Base-by-base conservation (phyloP, 192 early-diverging fungal genomes). In the Powellomyces hirtus region DNA sequence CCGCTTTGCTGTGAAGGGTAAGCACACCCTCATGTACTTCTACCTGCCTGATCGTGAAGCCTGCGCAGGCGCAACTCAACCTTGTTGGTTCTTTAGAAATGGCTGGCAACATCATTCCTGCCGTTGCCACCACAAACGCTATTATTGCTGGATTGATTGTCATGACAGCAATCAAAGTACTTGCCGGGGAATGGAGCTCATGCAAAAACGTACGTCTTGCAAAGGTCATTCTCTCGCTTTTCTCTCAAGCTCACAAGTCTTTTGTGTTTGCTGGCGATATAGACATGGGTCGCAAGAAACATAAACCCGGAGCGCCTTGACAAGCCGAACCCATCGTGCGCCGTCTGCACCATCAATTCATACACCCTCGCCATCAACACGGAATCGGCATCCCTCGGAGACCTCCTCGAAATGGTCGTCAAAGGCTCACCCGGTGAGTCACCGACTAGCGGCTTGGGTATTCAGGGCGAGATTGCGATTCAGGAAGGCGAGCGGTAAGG, bases 41-140 rank as follows among this genome's bases (percentile, higher is more conserved):
- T 66, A 5, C 22, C 7, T n/a, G n/a, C n/a, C n/a, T 16, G 1
- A 18, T 58, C 11, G 26, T 58, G 31, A 58, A 18, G 7, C 11
- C 29, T 34, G 27, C 26, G 34, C 20, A 0, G n/a, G n/a, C 33
- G 18, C 44, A 33, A 22, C 16, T 66, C 50, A 53, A 20, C 36
- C 35, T 52, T 61, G 33, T 10, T 7, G 37, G 4, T 65, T 27
- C 49, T 35, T 1, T 67, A 92, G 93, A 94, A 33, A 98, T 98
- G 93, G 98, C 98, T 5, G 96, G 96, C 52, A 97, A 96, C 68
- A 98, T 99, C 62, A 98, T 98, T 61, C 95, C 96, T 0, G 95
- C 95, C 29, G 94, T 99, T 60, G 95, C 97, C 38, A 98, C 97
- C 0, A 97, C 97, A 14, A 99, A 99, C 63, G 97, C 96, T 6